These are phyloP conservation scores for Mortierella sp. DNA, from an alignment of 371 early-diverging fungal species.

Conservation along the genomic window DNA sequence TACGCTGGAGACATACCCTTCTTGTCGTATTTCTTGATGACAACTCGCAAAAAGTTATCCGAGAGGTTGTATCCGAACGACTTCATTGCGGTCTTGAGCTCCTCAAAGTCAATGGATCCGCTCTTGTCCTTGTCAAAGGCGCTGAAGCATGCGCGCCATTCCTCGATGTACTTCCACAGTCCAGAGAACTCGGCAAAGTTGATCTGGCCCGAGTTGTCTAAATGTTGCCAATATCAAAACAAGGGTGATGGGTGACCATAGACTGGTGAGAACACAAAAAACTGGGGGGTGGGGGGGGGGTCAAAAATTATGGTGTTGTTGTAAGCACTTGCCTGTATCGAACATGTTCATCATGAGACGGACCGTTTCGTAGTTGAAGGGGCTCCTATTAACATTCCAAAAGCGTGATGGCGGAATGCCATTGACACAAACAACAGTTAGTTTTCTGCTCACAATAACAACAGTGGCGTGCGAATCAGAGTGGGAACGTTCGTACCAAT, in stretches of 20 bases:
- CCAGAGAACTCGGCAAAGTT: constrained; percentile 68
- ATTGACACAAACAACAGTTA: constrained; percentile 8
- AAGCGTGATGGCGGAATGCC: not conserved
- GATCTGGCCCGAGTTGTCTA: constrained; percentile 71
- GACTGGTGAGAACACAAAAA: not conserved
- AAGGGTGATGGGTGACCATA: no score
- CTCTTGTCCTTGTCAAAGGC: constrained; percentile 72
- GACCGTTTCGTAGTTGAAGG: constrained; percentile 77
- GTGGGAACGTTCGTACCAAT: no score
- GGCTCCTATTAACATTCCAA: no score
- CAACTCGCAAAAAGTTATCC: constrained; percentile 60
- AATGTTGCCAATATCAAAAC: not conserved
- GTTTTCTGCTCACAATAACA: no score
- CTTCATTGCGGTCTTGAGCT: constrained; percentile 69
- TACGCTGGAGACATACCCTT: constrained; percentile 58
- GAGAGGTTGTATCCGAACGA: constrained; percentile 77
- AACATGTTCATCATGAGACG: constrained; percentile 79
- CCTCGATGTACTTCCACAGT: constrained; percentile 77
- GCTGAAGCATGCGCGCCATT: constrained; percentile 77
- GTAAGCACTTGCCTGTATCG: constrained; percentile 55
- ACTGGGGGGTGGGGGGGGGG: not conserved
- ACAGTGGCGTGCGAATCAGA: no score
- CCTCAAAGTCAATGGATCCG: constrained; percentile 72
- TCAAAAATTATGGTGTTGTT: not conserved
- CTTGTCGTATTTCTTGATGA: constrained; percentile 71